A percentile compares a stretch with the other conserved stretches of the same genome.
phyloP scores from a whole-genome alignment of 2,329 filamentous ascomycete species.

The Geoglossum cookeanum region DNA sequence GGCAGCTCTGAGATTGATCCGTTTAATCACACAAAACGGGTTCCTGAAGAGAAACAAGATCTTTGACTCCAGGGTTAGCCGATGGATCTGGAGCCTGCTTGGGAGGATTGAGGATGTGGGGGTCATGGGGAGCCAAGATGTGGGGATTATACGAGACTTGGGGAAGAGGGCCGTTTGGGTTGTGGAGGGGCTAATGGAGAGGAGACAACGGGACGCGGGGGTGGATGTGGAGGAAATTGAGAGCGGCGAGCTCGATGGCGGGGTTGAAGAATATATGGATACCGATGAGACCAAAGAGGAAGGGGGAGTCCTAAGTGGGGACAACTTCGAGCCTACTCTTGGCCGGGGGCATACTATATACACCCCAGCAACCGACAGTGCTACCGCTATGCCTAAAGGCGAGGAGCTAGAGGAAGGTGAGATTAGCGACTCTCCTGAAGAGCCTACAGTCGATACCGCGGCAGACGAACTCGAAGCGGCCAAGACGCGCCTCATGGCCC shows the following conservation, averaged over 20 bases:
- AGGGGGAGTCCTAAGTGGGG: slow-evolving; percentile 10
- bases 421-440: neutral
- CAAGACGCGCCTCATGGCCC: slow-evolving; percentile 22
- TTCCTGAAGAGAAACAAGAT: slow-evolving; percentile 40
- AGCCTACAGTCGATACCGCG: slow-evolving; percentile 7
- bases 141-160: slow-evolving; percentile 58
- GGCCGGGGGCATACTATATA: neutral
- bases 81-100: slow-evolving; percentile 73
- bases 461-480: slow-evolving; percentile 27
- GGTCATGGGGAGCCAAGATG: slow-evolving; percentile 54
- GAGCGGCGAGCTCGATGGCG: slow-evolving; percentile 10
- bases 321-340: neutral
- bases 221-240: slow-evolving; percentile 22
- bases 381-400: neutral
- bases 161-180: slow-evolving; percentile 55
- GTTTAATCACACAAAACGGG: slow-evolving; percentile 34
- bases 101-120: slow-evolving; percentile 56
- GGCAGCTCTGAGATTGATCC: slow-evolving; percentile 45
- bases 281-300: slow-evolving; percentile 13
- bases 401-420: slow-evolving; percentile 6
- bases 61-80: slow-evolving; percentile 47
- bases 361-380: slow-evolving; percentile 1
- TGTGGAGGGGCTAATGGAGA: slow-evolving; percentile 24
- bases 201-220: slow-evolving; percentile 14
- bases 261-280: neutral